Evolutionary conservation across 768 basidiomycete species (phyloP).

Genomic region (Lactarius evosmus): DNA sequence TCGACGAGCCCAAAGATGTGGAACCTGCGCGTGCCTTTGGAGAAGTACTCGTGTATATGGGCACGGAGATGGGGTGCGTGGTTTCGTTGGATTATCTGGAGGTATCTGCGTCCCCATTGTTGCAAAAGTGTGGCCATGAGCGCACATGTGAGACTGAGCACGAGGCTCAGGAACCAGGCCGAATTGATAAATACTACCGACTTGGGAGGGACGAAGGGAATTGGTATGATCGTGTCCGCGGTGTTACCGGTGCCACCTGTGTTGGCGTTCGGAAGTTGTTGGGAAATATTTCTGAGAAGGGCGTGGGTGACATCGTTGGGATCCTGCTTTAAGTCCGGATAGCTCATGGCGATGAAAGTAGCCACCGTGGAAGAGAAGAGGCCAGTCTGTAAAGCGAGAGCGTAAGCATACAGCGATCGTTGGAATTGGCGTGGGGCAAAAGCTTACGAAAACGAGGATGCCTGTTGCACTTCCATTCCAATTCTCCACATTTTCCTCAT

Average conservation of each 20-base stretch:
- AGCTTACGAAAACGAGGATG: slow-evolving; percentile 5
- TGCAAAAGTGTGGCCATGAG: slow-evolving; percentile 4
- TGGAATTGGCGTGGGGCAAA: background rate
- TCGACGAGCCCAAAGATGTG: slow-evolving; percentile 41
- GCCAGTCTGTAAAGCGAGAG: background rate
- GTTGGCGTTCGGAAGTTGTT: background rate
- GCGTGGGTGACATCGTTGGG: background rate
- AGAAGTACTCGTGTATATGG: slow-evolving; percentile 30
- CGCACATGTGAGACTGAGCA: background rate
- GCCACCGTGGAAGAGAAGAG: background rate
- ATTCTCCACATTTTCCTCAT: background rate
- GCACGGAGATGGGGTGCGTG: background rate
- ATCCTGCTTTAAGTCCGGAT: background rate
- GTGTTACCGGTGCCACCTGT: background rate
- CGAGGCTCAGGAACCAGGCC: slow-evolving; percentile 8
- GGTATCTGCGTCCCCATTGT: slow-evolving; percentile 10
- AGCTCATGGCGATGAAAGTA: background rate
- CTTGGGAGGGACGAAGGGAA: background rate
- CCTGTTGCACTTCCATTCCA: background rate
- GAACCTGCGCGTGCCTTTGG: slow-evolving; percentile 40
- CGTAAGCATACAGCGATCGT: background rate
- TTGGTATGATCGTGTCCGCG: background rate
- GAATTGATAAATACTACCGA: background rate
- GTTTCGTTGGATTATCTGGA: background rate
- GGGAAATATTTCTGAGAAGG: background rate